Base-by-base conservation (phyloP, 371 early-diverging fungal genomes). In the Rhizopus sp. region DNA sequence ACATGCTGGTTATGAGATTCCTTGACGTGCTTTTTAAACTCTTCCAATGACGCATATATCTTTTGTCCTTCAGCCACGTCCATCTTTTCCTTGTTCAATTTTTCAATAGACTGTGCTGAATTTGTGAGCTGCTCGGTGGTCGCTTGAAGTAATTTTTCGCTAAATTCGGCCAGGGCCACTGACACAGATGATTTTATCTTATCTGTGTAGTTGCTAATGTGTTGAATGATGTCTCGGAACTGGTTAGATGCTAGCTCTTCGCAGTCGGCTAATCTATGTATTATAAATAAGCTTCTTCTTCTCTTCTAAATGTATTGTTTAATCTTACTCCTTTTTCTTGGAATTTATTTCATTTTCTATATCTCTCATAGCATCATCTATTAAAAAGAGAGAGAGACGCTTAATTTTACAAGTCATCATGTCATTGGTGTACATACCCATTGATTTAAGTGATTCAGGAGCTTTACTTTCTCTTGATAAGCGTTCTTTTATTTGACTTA, bases 281-380 rank as follows among this genome's bases (percentile, higher is more conserved):
- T 7, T 1, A 4, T 3, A 13, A 29, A 30, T 31, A 3, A 48
- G 33, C 12, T 32, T 33, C 4, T n/a, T n/a, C n/a, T 40, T n/a
- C 7, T 10, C 12, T 30, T 15, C 6, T 7, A 9, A 12, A 38
- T 17, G 23, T 23, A 23, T 38, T 40, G 9, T 39, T 34, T 8
- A 6, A 35, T 32, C 17, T 51, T 59, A 59, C 59, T 45, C 46
- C 52, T 34, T 23, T 37, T 45, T 7, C 16, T 51, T 59, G 6
- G 12, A 7, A 5, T 13, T 29, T 6, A 59, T 59, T 13, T 35
- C 35, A 8, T 12, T 13, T 38, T 52, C 6, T 37, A 59, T 13
- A 6, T 51, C 59, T 0, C 15, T 38, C 16, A 59, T 41, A 4
- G 42, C 50, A 12, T 42, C 42, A 38, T 35, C 58, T 58, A 50